Conservation (phyloP, 768 basidiomycete species). For the Boletus speciosus region DNA sequence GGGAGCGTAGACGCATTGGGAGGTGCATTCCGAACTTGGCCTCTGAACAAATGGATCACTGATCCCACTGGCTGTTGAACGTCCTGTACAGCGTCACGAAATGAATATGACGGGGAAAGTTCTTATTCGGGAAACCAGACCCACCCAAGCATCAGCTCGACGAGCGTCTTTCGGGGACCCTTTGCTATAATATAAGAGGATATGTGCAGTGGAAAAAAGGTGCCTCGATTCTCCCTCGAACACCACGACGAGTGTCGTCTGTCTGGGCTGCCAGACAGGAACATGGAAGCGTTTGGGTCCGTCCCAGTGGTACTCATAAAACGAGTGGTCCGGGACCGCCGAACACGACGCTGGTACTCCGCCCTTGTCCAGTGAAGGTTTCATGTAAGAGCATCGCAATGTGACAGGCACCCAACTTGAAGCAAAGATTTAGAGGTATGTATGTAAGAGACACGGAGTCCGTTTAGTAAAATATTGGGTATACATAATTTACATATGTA, state of each 20-base stretch:
- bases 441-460: not conserved
- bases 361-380: slow-evolving; percentile 19
- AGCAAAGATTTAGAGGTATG: not conserved
- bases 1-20: slow-evolving; percentile 18
- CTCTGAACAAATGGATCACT: slow-evolving; percentile 8
- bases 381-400: slow-evolving; percentile 15
- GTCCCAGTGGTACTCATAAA: slow-evolving; percentile 23
- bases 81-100: slow-evolving; percentile 9
- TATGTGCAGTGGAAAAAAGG: slow-evolving; percentile 20
- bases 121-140: slow-evolving; percentile 1
- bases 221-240: slow-evolving; percentile 21
- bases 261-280: slow-evolving; percentile 24
- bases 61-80: slow-evolving; percentile 13
- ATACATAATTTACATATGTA: too few species aligned
- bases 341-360: slow-evolving; percentile 8
- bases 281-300: slow-evolving; percentile 20
- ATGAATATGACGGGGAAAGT: not conserved
- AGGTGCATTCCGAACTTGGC: not conserved
- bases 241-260: slow-evolving; percentile 21
- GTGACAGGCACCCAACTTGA: not conserved
- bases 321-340: slow-evolving; percentile 6
- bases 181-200: slow-evolving; percentile 17
- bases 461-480: not conserved
- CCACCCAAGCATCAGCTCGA: slow-evolving; percentile 17
- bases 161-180: slow-evolving; percentile 5